These are phyloP conservation scores for Ustilago loliicola DNA, from an alignment of 1,284 basidiomycete genomes.

Conservation along the genomic window DNA sequence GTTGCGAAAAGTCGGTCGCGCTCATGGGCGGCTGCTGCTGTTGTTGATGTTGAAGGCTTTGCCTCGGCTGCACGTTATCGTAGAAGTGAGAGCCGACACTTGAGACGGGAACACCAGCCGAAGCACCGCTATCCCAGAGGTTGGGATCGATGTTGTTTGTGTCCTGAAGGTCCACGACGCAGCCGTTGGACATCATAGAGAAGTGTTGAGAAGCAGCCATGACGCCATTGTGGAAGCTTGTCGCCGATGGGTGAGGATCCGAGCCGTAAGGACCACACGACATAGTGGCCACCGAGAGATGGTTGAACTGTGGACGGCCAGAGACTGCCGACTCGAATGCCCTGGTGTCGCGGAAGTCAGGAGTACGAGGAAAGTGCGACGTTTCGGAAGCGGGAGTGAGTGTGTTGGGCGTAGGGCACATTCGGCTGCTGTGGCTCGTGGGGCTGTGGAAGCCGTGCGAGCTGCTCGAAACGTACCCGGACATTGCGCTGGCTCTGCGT, in stretches of 20 bases:
- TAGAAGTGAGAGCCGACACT: slow-evolving; percentile 25
- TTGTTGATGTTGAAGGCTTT: slow-evolving; percentile 8
- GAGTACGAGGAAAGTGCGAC: slow-evolving; percentile 41
- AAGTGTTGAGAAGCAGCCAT: slow-evolving; percentile 6
- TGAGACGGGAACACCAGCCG: slow-evolving; percentile 15
- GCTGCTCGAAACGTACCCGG: slow-evolving; percentile 31
- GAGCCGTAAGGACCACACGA: slow-evolving; percentile 11
- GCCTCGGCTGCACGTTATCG: slow-evolving; percentile 24
- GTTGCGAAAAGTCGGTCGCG: slow-evolving; percentile 15
- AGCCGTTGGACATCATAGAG: slow-evolving; percentile 24
- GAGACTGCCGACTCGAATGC: slow-evolving; percentile 17
- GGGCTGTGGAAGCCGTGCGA: slow-evolving; percentile 33
- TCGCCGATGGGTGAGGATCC: slow-evolving; percentile 9
- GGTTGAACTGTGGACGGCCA: slow-evolving; percentile 24
- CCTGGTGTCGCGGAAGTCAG: slow-evolving; percentile 27
- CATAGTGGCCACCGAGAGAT: slow-evolving; percentile 36
- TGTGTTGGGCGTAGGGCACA: slow-evolving; percentile 30
- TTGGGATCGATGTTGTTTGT: slow-evolving; percentile 29
- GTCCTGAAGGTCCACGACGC: slow-evolving; percentile 11
- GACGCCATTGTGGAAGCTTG: slow-evolving; percentile 14
- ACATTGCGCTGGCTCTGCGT: slow-evolving; percentile 30
- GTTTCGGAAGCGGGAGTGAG: slow-evolving; percentile 34
- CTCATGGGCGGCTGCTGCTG: slow-evolving; percentile 8
- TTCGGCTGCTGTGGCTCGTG: slow-evolving; percentile 21
- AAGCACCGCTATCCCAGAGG: slow-evolving; percentile 22